Conservation (phyloP, 169 alveolate genomes). For the Plasmodium berghei region DNA sequence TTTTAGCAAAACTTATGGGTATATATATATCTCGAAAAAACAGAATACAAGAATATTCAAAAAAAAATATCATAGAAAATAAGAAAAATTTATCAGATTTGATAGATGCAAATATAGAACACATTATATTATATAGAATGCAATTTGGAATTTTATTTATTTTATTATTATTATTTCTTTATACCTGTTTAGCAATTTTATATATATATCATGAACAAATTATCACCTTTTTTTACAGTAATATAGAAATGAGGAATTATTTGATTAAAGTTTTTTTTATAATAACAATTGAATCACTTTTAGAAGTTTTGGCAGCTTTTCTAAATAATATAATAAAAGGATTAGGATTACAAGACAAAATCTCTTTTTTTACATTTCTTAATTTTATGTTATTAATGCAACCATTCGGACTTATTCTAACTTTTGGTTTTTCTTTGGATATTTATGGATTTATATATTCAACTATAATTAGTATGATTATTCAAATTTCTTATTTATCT, state of each 20-base stretch:
- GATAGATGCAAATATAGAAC: no score
- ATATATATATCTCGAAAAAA: conserved; percentile 11
- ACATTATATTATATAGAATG: no score
- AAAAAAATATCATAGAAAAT: background rate
- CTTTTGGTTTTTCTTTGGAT: conserved; percentile 10
- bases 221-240: conserved; percentile 20
- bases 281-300: conserved; percentile 4
- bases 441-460: conserved; percentile 60
- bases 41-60: background rate
- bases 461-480: conserved; percentile 17
- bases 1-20: conserved; percentile 10
- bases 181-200: background rate
- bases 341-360: conserved; percentile 29
- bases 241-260: background rate
- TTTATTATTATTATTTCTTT: conserved; percentile 3
- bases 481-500: conserved; percentile 14
- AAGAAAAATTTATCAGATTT: no score
- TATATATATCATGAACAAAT: conserved; percentile 21
- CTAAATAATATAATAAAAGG: conserved; percentile 52
- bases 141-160: background rate
- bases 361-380: conserved; percentile 14
- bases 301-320: conserved; percentile 17
- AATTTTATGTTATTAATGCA: conserved; percentile 22
- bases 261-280: background rate
- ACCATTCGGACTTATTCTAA: conserved; percentile 17